These are phyloP conservation scores for Pinus tabuliformis DNA, from an alignment of 75 land plant genomes.

Conservation along the genomic window DNA sequence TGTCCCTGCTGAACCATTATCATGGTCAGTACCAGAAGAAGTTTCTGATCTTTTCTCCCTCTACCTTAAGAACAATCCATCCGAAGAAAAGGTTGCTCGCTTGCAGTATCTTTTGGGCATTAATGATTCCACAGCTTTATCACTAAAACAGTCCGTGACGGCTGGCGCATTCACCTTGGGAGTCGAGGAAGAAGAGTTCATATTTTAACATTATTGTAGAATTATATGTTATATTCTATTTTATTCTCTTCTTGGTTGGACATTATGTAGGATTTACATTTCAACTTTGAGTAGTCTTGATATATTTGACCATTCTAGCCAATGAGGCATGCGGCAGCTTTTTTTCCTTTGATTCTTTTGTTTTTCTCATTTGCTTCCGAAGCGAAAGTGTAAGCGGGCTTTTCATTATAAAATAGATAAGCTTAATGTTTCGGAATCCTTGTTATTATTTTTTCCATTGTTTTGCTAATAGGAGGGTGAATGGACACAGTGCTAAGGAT, in stretches of 20 bases:
- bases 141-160: conserved; percentile 36
- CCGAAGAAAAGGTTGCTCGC: conserved; percentile 54
- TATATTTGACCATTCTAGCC: conserved; percentile 3
- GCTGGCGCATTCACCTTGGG: conserved; percentile 23
- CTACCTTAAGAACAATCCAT: conserved; percentile 64
- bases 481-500: too few relatives aligned
- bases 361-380: not conserved
- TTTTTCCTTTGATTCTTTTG: not conserved
- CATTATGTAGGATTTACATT: not conserved
- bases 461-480: too few relatives aligned
- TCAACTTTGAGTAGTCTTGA: not conserved
- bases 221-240: not conserved
- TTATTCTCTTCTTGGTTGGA: not conserved
- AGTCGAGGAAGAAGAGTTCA: conserved; percentile 64
- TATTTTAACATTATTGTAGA: conserved; percentile 20
- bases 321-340: not conserved
- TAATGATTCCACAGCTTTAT: conserved; percentile 52
- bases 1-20: conserved; percentile 55
- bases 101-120: conserved; percentile 82
- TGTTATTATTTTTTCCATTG: too few relatives aligned
- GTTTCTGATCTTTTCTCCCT: conserved; percentile 65
- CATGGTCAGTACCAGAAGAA: conserved; percentile 87
- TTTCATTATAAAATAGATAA: too few relatives aligned
- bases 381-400: too few relatives aligned
- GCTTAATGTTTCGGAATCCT: too few relatives aligned